Conservation (phyloP, 2,329 filamentous ascomycete genomes). For the Spiromastix sp. region DNA sequence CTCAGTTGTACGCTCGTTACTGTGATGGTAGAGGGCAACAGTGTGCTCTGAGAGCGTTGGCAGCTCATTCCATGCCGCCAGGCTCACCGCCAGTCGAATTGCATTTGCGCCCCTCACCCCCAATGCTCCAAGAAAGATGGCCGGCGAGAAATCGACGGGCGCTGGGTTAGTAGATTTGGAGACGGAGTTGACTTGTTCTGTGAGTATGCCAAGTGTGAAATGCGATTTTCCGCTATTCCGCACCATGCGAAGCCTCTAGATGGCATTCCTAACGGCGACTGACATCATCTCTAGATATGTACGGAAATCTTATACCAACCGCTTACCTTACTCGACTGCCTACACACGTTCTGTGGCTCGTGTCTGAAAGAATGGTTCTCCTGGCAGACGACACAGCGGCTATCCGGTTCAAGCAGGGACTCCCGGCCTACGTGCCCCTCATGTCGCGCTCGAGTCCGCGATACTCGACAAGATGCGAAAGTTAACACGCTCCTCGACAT, state of each 20-base stretch:
- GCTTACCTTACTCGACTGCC: constrained; percentile 80
- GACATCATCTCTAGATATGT: constrained; percentile 94
- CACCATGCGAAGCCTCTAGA: too few species aligned
- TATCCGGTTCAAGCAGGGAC: constrained; percentile 34
- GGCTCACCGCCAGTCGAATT: too few species aligned
- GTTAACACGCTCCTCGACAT: constrained; percentile 85
- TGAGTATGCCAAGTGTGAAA: constrained; percentile 40
- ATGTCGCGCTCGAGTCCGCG: constrained; percentile 77
- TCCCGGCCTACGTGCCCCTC: constrained; percentile 78
- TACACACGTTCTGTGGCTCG: constrained; percentile 91
- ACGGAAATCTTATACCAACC: constrained; percentile 90
- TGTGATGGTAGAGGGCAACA: too few species aligned
- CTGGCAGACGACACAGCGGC: constrained; percentile 59
- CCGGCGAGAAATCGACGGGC: constrained; percentile 6
- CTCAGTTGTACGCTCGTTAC: too few species aligned
- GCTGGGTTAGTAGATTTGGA: constrained; percentile 58
- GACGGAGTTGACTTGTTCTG: constrained; percentile 89
- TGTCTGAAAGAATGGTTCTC: constrained; percentile 95
- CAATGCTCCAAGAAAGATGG: constrained; percentile 4
- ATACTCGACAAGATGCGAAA: constrained; percentile 81
- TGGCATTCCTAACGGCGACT: too few species aligned
- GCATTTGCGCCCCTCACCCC: neutral
- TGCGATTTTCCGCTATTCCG: neutral
- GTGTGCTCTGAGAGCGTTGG: too few species aligned
- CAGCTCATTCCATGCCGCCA: too few species aligned